Percentiles rank a stretch among this genome's conserved stretches.
Evolutionary conservation across 2,329 filamentous ascomycete species (phyloP).

Genomic region (Ampelomyces quisqualis): DNA sequence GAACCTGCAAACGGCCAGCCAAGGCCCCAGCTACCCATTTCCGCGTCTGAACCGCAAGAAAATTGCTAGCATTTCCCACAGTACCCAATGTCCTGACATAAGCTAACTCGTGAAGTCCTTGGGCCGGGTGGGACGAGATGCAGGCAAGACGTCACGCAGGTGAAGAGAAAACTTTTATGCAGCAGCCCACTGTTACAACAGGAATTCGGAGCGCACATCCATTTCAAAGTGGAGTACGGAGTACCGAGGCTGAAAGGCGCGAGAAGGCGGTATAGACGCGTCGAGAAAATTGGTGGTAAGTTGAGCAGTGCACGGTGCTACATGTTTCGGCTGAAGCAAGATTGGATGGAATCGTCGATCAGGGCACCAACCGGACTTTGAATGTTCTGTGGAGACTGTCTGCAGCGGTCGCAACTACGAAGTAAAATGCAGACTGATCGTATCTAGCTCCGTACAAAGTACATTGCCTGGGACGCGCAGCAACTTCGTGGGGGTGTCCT

Average conservation of each 20-base stretch:
- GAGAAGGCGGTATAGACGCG: conserved; percentile 37
- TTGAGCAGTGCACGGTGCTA: conserved; percentile 27
- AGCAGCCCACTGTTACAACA: conserved; percentile 23
- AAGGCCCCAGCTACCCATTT: not conserved
- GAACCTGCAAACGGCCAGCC: not conserved
- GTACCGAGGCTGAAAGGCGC: conserved; percentile 23
- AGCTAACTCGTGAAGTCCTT: not conserved
- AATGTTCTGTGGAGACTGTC: not conserved
- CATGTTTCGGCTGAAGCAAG: conserved; percentile 19
- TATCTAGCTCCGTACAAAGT: too few relatives aligned
- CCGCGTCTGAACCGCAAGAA: not conserved
- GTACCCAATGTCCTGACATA: not conserved
- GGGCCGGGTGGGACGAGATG: conserved; percentile 8
- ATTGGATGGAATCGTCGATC: conserved; percentile 8
- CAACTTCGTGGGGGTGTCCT: too few relatives aligned
- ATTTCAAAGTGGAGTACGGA: conserved; percentile 25
- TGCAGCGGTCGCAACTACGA: not conserved
- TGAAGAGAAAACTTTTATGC: conserved; percentile 30
- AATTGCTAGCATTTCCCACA: not conserved
- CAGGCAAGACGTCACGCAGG: conserved; percentile 26
- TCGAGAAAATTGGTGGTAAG: conserved; percentile 29
- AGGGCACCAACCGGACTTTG: not conserved
- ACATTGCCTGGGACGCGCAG: too few relatives aligned
- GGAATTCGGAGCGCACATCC: conserved; percentile 11
- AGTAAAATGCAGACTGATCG: too few relatives aligned